Conservation (phyloP, 257 asterid species). For the Lantana camara region DNA sequence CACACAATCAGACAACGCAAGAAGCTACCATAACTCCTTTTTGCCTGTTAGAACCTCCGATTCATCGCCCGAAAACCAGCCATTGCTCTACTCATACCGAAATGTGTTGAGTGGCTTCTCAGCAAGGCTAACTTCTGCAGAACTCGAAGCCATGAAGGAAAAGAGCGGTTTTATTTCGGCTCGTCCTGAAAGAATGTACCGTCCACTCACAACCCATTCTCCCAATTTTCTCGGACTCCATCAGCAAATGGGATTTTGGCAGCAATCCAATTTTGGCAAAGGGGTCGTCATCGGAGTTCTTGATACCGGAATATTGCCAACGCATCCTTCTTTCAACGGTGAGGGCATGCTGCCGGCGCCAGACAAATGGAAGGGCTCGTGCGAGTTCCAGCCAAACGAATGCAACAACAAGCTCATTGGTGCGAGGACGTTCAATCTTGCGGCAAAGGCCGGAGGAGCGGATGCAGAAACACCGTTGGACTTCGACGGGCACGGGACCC, state of each 20-base stretch:
- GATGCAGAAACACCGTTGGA: conserved; percentile 21
- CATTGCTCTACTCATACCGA: conserved; percentile 29
- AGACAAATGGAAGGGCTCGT: conserved; percentile 42
- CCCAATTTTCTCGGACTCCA: conserved; percentile 42
- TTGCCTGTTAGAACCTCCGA: not conserved
- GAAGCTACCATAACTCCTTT: conserved; percentile 25
- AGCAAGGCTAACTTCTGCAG: conserved; percentile 29
- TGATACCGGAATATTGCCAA: conserved; percentile 34
- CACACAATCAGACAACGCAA: conserved; percentile 8
- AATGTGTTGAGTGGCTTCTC: conserved; percentile 38
- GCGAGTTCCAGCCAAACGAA: conserved; percentile 11
- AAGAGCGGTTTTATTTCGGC: conserved; percentile 32
- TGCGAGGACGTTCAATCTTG: conserved; percentile 22
- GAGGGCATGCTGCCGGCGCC: conserved; percentile 44
- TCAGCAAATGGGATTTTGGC: conserved; percentile 34
- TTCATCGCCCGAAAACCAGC: not conserved
- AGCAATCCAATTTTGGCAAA: conserved; percentile 27
- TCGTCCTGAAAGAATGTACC: conserved; percentile 25
- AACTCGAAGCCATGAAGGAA: conserved; percentile 22
- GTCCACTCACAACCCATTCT: conserved; percentile 36
- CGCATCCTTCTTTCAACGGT: conserved; percentile 41
- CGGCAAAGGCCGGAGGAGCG: conserved; percentile 9
- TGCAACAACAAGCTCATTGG: conserved; percentile 38
- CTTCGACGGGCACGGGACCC: conserved; percentile 33
- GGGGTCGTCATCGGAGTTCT: conserved; percentile 38